Evolutionary conservation across 768 basidiomycete genomes (phyloP).

Genomic region (Guyanaporus albipodus): DNA sequence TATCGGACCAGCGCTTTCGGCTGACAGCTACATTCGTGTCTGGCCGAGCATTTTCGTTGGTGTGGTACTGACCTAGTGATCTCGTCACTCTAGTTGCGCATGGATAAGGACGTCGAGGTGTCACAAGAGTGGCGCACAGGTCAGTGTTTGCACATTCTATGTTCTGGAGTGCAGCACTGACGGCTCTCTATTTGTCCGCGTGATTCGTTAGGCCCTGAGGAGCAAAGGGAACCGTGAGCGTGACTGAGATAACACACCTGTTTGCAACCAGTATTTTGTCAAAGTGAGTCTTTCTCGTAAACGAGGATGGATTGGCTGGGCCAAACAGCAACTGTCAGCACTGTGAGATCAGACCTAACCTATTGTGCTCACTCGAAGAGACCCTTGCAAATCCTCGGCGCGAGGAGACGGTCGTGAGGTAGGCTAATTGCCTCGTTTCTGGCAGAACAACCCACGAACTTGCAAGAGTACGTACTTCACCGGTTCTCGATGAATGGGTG

Average conservation of each 20-base stretch:
- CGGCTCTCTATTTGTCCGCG: no score
- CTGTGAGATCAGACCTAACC: not conserved
- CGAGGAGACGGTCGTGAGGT: not conserved
- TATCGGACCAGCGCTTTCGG: constrained; percentile 86
- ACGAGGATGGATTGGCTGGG: constrained; percentile 1
- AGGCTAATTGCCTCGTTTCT: not conserved
- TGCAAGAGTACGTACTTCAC: constrained; percentile 5
- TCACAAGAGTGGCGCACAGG: constrained; percentile 79
- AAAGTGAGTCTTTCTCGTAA: constrained; percentile 53
- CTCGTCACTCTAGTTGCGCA: constrained; percentile 53
- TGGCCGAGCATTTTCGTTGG: not conserved
- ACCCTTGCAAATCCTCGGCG: constrained; percentile 18
- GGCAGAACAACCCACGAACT: not conserved
- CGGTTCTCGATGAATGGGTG: constrained; percentile 7
- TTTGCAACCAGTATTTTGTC: constrained; percentile 93
- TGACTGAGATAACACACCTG: constrained; percentile 38
- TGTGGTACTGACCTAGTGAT: constrained; percentile 5
- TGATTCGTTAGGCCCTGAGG: no score
- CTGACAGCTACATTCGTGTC: constrained; percentile 79
- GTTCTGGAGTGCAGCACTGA: no score
- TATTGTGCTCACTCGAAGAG: constrained; percentile 14
- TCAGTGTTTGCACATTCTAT: no score
- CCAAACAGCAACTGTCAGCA: not conserved
- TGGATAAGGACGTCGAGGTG: constrained; percentile 87
- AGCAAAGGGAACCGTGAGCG: no score